Conservation (phyloP, 2,329 filamentous ascomycete genomes). For the Colletotrichum aenigma region DNA sequence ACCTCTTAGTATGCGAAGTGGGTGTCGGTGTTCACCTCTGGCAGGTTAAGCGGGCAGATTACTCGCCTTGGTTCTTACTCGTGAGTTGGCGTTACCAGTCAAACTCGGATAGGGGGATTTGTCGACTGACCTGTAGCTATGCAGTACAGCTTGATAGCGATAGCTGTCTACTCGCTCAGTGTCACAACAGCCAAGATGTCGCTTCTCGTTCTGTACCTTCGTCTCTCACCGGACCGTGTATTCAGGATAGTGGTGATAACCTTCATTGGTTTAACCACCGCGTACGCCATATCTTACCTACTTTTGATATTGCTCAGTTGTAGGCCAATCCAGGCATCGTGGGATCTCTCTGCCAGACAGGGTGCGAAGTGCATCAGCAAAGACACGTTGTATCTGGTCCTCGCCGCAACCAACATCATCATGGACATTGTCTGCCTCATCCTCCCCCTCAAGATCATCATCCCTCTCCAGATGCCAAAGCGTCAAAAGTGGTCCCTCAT, state of each 20-base stretch:
- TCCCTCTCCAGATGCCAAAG: conserved; percentile 15
- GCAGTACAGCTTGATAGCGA: not conserved
- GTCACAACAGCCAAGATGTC: conserved; percentile 21
- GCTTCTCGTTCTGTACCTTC: conserved; percentile 17
- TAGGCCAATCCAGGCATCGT: conserved; percentile 1
- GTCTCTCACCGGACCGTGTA: conserved; percentile 27
- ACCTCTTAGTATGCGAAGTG: not conserved
- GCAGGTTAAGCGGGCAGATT: conserved; percentile 5
- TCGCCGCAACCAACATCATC: conserved; percentile 15
- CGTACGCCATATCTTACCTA: conserved; percentile 29
- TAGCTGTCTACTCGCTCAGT: conserved; percentile 10
- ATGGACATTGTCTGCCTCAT: conserved; percentile 19
- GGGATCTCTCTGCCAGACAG: not conserved
- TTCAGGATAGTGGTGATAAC: conserved; percentile 33
- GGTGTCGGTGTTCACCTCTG: conserved; percentile 10
- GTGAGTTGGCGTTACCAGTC: not conserved
- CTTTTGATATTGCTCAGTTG: conserved; percentile 23
- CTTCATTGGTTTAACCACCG: conserved; percentile 30
- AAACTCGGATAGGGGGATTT: too few relatives aligned
- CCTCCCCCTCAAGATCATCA: conserved; percentile 12
- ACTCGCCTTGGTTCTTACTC: not conserved
- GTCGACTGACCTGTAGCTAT: not conserved
- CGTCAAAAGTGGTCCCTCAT: conserved; percentile 14
- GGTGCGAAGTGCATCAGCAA: conserved; percentile 6
- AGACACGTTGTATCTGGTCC: not conserved